A percentile compares a stretch with the other conserved stretches of the same genome.
Evolutionary conservation across 1,139 yeast genomes (phyloP).

Genomic region (Candida pseudocylindracea): DNA sequence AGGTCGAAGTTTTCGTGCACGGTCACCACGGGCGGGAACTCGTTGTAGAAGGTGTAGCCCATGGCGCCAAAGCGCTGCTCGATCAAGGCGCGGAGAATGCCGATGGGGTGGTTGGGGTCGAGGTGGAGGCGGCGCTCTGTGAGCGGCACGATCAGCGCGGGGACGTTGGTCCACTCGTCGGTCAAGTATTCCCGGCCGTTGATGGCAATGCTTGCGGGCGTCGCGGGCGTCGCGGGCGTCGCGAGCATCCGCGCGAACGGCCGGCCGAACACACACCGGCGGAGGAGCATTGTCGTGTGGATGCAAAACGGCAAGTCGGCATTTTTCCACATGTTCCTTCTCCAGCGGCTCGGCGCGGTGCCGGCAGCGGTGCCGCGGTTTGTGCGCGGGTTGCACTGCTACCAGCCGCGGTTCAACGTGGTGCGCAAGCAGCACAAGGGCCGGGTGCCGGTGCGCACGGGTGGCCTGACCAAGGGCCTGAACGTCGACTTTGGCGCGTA

Average conservation of each 20-base stretch:
- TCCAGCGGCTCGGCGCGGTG: no score
- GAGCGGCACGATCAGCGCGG: conserved; percentile 46
- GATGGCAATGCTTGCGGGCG: background rate
- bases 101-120: conserved; percentile 66
- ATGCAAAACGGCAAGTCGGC: no score
- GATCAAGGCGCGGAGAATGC: conserved; percentile 56
- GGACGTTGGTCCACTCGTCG: conserved; percentile 75
- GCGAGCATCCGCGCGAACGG: background rate
- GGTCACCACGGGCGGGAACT: conserved; percentile 68
- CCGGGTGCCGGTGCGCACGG: conserved; percentile 81
- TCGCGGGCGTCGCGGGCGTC: background rate
- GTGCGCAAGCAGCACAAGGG: conserved; percentile 83
- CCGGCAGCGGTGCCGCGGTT: background rate
- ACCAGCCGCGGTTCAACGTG: conserved; percentile 61
- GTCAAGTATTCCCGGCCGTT: conserved; percentile 19
- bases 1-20: conserved; percentile 75
- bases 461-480: conserved; percentile 85
- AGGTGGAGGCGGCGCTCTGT: conserved; percentile 59
- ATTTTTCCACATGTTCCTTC: no score
- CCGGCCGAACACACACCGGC: no score
- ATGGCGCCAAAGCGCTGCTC: conserved; percentile 41
- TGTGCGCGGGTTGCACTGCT: conserved; percentile 50
- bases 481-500: conserved; percentile 59
- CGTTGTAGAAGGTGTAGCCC: conserved; percentile 64
- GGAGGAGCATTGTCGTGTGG: no score